Evolutionary conservation across 139 green algal species (phyloP).

Genomic region (Coelastrella sp.): DNA sequence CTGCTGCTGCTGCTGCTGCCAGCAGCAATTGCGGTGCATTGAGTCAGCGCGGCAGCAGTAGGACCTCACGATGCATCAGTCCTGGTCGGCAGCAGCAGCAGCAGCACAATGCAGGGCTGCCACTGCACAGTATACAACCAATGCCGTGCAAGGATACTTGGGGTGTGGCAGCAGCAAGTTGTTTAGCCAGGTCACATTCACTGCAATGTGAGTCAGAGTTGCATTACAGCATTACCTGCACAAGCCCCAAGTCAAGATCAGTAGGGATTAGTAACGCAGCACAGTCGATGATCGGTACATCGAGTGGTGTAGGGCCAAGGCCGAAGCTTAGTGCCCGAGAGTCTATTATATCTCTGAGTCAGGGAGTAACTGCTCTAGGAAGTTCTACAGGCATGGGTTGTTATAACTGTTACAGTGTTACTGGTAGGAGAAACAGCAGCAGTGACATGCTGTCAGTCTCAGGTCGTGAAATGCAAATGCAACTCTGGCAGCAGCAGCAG

Average conservation of each 20-base stretch:
- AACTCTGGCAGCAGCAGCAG: no score
- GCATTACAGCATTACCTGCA: neutral
- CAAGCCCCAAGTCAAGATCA: neutral
- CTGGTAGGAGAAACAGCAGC: no score
- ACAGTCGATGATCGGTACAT: no score
- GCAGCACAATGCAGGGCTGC: neutral
- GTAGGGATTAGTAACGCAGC: neutral
- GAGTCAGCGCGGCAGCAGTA: neutral
- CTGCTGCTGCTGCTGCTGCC: neutral
- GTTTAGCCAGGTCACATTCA: neutral
- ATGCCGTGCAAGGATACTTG: constrained; percentile 12
- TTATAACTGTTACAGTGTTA: no score
- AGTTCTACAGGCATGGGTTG: no score
- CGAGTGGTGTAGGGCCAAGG: no score
- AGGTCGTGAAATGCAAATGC: no score
- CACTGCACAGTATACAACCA: neutral
- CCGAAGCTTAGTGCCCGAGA: no score
- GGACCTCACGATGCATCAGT: neutral
- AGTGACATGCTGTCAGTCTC: no score
- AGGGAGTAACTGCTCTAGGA: no score
- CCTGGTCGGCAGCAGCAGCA: neutral
- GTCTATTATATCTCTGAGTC: no score
- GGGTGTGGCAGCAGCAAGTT: constrained; percentile 5
- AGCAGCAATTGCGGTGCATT: neutral
- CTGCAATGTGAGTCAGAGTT: neutral